These are phyloP conservation scores for Claviceps pazoutovae DNA, from an alignment of 2,329 filamentous ascomycete genomes.

Conservation along the genomic window DNA sequence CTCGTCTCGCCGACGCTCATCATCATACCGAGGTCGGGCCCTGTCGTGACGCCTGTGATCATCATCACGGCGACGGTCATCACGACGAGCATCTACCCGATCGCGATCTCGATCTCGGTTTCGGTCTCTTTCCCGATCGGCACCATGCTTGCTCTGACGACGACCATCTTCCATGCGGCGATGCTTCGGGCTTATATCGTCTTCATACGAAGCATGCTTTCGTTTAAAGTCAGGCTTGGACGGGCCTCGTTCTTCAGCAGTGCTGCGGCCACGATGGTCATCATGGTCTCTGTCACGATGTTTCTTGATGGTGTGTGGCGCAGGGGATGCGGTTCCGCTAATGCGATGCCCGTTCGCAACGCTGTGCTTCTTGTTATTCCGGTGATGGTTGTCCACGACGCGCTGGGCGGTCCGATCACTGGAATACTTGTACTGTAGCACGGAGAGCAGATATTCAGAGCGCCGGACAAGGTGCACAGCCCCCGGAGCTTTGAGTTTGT, in stretches of 20 bases:
- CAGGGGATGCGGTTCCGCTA: conserved; percentile 57
- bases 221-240: conserved; percentile 44
- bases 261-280: conserved; percentile 36
- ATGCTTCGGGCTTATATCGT: conserved; percentile 28
- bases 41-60: conserved; percentile 2
- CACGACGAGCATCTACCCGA: neutral
- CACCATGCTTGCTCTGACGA: conserved; percentile 22
- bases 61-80: conserved; percentile 6
- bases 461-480: conserved; percentile 92
- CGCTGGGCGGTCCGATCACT: conserved; percentile 63
- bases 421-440: conserved; percentile 73
- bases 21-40: conserved; percentile 11
- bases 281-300: conserved; percentile 36
- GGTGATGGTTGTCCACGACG: conserved; percentile 82
- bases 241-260: conserved; percentile 35
- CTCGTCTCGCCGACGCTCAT: conserved; percentile 15
- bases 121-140: conserved; percentile 20
- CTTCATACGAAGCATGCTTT: conserved; percentile 41
- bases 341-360: conserved; percentile 47
- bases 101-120: neutral
- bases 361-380: conserved; percentile 71
- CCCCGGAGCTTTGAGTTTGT: conserved; percentile 81
- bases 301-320: conserved; percentile 34
- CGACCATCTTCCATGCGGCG: conserved; percentile 27
- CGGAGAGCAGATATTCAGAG: conserved; percentile 89